Conservation (phyloP, 768 basidiomycete species). For the Dentipellis fragilis region DNA sequence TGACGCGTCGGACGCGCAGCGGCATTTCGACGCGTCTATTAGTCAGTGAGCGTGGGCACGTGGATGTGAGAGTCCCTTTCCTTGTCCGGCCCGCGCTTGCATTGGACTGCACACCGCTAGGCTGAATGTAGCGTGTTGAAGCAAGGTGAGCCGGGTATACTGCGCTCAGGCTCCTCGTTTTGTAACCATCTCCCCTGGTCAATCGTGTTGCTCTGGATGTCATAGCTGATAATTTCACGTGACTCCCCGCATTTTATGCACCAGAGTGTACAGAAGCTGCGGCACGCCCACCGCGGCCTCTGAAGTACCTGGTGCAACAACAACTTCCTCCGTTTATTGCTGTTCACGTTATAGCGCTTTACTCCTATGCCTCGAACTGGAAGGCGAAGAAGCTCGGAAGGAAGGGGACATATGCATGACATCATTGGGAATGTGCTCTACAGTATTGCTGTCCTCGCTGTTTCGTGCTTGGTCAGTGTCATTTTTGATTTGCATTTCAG, state of each 20-base stretch:
- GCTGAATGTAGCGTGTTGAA: background rate
- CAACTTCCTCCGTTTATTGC: slow-evolving; percentile 3
- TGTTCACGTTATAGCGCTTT: background rate
- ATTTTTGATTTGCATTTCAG: too few relatives aligned
- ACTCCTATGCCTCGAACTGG: background rate
- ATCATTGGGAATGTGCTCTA: too few relatives aligned
- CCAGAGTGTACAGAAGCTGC: slow-evolving; percentile 26
- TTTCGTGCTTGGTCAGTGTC: too few relatives aligned
- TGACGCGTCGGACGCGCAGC: background rate
- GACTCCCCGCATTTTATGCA: background rate
- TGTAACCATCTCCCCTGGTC: background rate
- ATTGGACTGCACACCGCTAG: background rate
- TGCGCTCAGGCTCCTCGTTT: background rate
- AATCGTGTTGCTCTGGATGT: background rate
- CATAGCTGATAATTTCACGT: slow-evolving; percentile 1
- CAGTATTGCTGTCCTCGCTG: too few relatives aligned
- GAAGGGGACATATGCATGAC: background rate
- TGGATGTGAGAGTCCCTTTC: too few relatives aligned
- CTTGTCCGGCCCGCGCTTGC: background rate
- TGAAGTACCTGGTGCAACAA: slow-evolving; percentile 27
- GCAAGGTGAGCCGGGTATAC: background rate
- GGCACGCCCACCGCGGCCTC: slow-evolving; percentile 22
- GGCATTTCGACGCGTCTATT: background rate
- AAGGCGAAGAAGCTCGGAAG: background rate
- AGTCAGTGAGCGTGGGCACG: background rate